These are phyloP conservation scores for Thalassiosira mediterranea DNA, from an alignment of 352 stramenopile genomes.

Conservation along the genomic window DNA sequence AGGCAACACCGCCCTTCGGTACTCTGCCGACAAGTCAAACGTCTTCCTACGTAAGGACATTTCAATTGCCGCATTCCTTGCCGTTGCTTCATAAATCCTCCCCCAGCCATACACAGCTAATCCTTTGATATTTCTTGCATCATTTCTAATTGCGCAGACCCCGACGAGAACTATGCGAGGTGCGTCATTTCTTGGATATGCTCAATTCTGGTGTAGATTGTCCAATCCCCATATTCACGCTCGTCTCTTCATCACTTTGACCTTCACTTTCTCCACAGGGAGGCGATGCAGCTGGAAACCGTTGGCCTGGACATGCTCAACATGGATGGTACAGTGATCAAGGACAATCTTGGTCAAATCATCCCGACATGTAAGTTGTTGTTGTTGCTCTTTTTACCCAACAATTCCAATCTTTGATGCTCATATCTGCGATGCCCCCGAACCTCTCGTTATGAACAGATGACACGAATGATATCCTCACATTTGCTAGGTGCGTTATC, in stretches of 20 bases:
- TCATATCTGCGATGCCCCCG: neutral
- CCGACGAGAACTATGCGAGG: conserved; percentile 39
- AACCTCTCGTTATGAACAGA: conserved; percentile 34
- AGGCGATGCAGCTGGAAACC: conserved; percentile 65
- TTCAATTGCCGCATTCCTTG: no score
- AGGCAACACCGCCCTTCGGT: conserved; percentile 20
- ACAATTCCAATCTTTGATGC: conserved; percentile 11
- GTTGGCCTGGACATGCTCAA: conserved; percentile 63
- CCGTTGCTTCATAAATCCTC: conserved; percentile 2
- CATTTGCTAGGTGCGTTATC: conserved; percentile 43
- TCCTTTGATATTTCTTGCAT: neutral
- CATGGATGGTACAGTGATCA: conserved; percentile 36
- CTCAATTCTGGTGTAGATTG: no score
- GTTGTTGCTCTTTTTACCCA: neutral
- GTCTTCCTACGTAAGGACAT: conserved; percentile 5
- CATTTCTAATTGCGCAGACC: conserved; percentile 9
- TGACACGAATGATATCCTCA: conserved; percentile 65
- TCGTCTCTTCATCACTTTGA: neutral
- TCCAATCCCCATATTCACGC: conserved; percentile 3
- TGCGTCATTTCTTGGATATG: no score
- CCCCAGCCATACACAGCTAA: neutral
- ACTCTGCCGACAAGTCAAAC: conserved; percentile 1
- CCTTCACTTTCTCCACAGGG: no score
- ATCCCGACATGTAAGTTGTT: conserved; percentile 13
- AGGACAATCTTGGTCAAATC: conserved; percentile 3